Evolutionary conservation across 306 rosid species (phyloP), one percentile per base, ranked within the genome.

Genomic region (Sechiopsis laciniata): DNA sequence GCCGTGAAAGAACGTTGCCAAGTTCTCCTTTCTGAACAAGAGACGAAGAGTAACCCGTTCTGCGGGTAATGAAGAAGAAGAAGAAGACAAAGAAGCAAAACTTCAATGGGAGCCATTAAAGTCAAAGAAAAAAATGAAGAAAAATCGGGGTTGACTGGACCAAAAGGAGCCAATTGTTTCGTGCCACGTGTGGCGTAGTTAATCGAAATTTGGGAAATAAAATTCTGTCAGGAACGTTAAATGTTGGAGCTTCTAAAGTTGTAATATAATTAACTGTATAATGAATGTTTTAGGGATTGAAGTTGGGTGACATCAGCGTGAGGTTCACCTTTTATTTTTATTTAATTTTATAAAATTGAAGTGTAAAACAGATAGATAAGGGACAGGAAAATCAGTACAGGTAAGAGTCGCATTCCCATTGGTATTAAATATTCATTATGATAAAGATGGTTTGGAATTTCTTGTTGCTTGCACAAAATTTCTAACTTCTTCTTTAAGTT

Each of bases 341-440:
- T 65, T 63, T 37, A 8, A 20, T 63, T 40, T 45, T 66, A 2
- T 10, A 42, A 66, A 67, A 67, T 46, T n/a, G 15, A 63, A 65
- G 54, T 65, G 71, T 9, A n/a, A 10, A 17, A 65, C 71, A 65
- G 71, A 17, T 67, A 45, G 37, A 67, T 46, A 42, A 20, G 72
- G 22, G 71, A 37, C 13, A 62, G 22, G 29, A 64, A 40, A 64
- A 40, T 7, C 22, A 35, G 69, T 62, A 62, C 71, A 42, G 71
- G 54, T 65, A 40, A 65, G 71, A 42, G 48, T 42, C 10, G 71
- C 71, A 42, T 42, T 65, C 54, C 55, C 32, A 46, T 46, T 67
- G 15, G 48, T 42, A 42, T 42, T 42, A 42, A 29, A 42, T 42
- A 42, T 42, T 42, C 12, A 42, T 42, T 0, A 9, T 5, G 16